Base-by-base conservation (phyloP, 208 protist species). In the Lotmaria passim region DNA sequence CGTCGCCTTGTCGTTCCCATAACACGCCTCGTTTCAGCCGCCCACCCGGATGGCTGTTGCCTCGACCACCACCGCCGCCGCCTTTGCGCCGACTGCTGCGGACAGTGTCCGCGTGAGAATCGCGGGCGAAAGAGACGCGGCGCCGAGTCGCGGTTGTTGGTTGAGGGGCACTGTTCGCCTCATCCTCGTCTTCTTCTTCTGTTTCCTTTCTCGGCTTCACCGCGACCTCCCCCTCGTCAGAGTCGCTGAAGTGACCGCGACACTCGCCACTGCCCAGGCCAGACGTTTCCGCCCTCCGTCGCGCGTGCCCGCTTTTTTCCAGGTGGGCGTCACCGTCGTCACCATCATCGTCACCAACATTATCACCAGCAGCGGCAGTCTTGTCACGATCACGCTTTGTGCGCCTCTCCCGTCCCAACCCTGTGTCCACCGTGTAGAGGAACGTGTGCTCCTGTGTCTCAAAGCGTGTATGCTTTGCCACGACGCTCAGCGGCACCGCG, bases 381-480 rank as follows among this genome's bases (percentile, higher is more conserved):
- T 1, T 36, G 50, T 68, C 52, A 52, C 67, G 50, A 36, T 26
- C 41, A 12, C 66, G 75, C 64, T 61, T 70, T 55, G 51, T 51
- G n/a, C n/a, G n/a, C 21, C 73, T 71, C 41, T 81, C 73, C 28
- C 34, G 26, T 43, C 33, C 55, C 3, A 75, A 50, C 0, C 69
- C 66, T 2, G 69, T 78, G 38, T 78, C 60, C 17, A 95, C 87
- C 10, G 59, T 62, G 60, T 93, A 95, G 28, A 95, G 62, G 64
- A 92, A 93, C 33, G 92, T 61, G 67, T 88, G 83, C 53, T 80
- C 73, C 47, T 93, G 90, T 1, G 80, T 82, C 28, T 92, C 90
- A 63, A 92, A 95, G 36, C 64, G 61, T 3, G 85, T 78, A 69
- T 93, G 87, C 66, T 82, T 79, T 17, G 57, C 59, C 15, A 94